Evolutionary conservation across 352 stramenopile genomes (phyloP).

Genomic region (Phytophthora boehmeriae): DNA sequence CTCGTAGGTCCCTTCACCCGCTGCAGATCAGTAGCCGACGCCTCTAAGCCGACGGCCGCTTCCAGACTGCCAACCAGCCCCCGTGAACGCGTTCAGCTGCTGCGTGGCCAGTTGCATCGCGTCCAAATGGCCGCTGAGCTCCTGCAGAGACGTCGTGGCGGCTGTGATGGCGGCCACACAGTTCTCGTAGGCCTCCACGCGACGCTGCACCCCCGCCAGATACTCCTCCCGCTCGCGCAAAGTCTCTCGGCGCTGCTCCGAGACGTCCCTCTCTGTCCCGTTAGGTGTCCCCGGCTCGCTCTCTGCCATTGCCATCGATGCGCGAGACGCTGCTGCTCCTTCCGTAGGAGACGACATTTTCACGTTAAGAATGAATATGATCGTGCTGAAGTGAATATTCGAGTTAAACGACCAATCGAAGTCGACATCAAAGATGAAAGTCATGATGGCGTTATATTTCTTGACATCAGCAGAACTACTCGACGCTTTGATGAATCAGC

Average conservation of each 20-base stretch:
- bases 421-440: neutral
- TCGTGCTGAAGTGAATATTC: neutral
- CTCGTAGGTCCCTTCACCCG: neutral
- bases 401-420: neutral
- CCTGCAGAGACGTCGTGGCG: slow-evolving; percentile 61
- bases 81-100: slow-evolving; percentile 80
- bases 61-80: slow-evolving; percentile 78
- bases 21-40: slow-evolving; percentile 4
- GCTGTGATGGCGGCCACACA: slow-evolving; percentile 56
- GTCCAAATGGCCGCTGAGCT: slow-evolving; percentile 69
- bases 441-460: too few species aligned
- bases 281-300: slow-evolving; percentile 17
- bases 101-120: slow-evolving; percentile 67
- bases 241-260: slow-evolving; percentile 21
- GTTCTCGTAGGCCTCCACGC: slow-evolving; percentile 71
- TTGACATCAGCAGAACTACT: neutral
- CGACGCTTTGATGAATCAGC: neutral
- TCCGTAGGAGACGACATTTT: slow-evolving; percentile 22
- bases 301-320: slow-evolving; percentile 3
- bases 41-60: slow-evolving; percentile 36
- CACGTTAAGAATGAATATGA: neutral
- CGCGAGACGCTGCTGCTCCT: slow-evolving; percentile 6
- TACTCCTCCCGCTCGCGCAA: slow-evolving; percentile 46
- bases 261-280: slow-evolving; percentile 3
- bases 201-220: slow-evolving; percentile 46